Conservation (phyloP, 768 basidiomycete species). For the Hygrophoropsis aurantiaca region DNA sequence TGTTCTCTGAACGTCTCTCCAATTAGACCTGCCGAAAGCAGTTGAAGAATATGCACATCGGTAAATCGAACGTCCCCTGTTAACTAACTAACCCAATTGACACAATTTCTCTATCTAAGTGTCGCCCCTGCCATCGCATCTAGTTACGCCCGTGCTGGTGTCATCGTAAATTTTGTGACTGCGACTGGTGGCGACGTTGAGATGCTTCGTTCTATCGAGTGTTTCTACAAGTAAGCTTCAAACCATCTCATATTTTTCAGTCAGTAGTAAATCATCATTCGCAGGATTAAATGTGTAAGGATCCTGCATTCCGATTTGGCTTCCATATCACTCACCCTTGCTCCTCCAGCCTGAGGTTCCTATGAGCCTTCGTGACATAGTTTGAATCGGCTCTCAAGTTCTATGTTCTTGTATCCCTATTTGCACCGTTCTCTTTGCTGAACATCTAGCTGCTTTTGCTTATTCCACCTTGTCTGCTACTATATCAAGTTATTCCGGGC, state of each 20-base stretch:
- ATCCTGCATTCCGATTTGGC: neutral
- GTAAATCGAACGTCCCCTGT: slow-evolving; percentile 37
- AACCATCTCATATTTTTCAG: neutral
- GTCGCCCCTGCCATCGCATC: slow-evolving; percentile 88
- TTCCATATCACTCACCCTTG: slow-evolving; percentile 4
- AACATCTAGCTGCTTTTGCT: slow-evolving; percentile 31
- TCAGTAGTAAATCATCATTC: slow-evolving; percentile 14
- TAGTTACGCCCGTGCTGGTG: slow-evolving; percentile 80
- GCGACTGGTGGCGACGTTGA: slow-evolving; percentile 98
- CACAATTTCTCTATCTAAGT: slow-evolving; percentile 36
- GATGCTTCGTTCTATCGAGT: slow-evolving; percentile 97
- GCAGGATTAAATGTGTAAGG: slow-evolving; percentile 87
- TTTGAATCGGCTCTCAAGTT: slow-evolving; percentile 56
- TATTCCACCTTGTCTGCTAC: slow-evolving; percentile 47
- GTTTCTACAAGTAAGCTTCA: slow-evolving; percentile 86
- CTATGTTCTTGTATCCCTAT: slow-evolving; percentile 81
- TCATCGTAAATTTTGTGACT: slow-evolving; percentile 95
- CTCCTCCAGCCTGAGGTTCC: slow-evolving; percentile 82
- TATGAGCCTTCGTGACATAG: slow-evolving; percentile 84
- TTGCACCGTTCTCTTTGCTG: slow-evolving; percentile 45
- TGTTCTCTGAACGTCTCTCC: too few species aligned
- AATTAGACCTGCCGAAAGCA: slow-evolving; percentile 91
- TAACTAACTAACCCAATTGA: slow-evolving; percentile 2
- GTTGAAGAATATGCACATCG: slow-evolving; percentile 98
- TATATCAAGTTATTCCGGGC: slow-evolving; percentile 46